Conservation (phyloP, 257 asterid species). For the Craterostigma plantagineum region DNA sequence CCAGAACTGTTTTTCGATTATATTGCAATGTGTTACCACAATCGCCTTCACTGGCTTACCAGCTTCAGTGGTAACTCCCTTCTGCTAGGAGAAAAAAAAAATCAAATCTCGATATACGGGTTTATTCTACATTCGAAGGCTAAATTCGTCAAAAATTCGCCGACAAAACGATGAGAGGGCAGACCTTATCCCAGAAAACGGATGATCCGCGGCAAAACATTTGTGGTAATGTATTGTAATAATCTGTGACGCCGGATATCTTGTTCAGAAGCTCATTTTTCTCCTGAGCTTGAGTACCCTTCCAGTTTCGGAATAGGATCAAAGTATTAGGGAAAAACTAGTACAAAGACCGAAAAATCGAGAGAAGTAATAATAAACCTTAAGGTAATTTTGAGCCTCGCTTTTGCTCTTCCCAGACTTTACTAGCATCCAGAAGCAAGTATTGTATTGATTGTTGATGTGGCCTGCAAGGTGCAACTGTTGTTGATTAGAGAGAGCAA, state of each 20-base stretch:
- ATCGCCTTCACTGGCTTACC: too few relatives aligned
- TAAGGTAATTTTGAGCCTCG: slow-evolving; percentile 50
- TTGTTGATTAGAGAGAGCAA: neutral
- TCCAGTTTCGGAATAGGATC: slow-evolving; percentile 11
- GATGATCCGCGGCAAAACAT: slow-evolving; percentile 77
- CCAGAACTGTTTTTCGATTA: too few relatives aligned
- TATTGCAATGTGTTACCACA: too few relatives aligned
- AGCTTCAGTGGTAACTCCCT: too few relatives aligned
- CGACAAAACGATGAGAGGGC: too few relatives aligned
- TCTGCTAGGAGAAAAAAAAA: too few relatives aligned
- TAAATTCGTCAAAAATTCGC: too few relatives aligned
- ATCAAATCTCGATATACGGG: too few relatives aligned
- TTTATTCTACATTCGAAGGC: too few relatives aligned
- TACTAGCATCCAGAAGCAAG: slow-evolving; percentile 94
- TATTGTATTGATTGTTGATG: slow-evolving; percentile 80
- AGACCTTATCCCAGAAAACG: slow-evolving; percentile 52
- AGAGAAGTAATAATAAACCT: too few relatives aligned
- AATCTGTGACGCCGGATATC: slow-evolving; percentile 28
- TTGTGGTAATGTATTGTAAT: slow-evolving; percentile 33
- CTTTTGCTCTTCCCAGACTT: slow-evolving; percentile 67
- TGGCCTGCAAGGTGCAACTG: slow-evolving; percentile 30
- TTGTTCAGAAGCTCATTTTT: slow-evolving; percentile 42
- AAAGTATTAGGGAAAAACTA: neutral
- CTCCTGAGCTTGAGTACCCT: slow-evolving; percentile 82
- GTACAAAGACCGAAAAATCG: neutral